Conservation (phyloP, 164 flowering plant genomes). For the Liriodendron chinense region DNA sequence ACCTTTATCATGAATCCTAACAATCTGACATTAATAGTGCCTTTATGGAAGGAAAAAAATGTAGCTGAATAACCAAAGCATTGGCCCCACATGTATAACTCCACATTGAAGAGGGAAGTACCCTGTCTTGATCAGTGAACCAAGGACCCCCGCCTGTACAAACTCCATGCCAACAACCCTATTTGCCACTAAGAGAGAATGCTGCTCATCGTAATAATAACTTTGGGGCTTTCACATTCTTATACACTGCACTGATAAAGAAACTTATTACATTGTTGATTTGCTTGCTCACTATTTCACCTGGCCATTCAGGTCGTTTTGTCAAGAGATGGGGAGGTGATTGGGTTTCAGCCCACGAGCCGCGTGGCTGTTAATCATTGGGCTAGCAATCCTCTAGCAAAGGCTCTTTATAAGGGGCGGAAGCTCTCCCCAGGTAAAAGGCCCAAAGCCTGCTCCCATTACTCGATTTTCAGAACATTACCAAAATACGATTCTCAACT, state of each 20-base stretch:
- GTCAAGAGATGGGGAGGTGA: constrained; percentile 55
- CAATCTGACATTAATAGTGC: too few species aligned
- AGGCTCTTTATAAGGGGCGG: constrained; percentile 61
- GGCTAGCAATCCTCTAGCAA: constrained; percentile 75
- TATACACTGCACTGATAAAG: not conserved
- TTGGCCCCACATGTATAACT: too few species aligned
- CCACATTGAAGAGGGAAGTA: too few species aligned
- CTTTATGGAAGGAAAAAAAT: too few species aligned
- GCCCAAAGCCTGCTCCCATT: not conserved
- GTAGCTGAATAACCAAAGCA: too few species aligned
- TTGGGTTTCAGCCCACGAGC: constrained; percentile 83
- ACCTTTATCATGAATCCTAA: too few species aligned
- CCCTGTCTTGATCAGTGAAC: too few species aligned
- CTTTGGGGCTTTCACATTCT: not conserved
- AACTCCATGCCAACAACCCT: not conserved
- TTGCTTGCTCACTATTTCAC: not conserved
- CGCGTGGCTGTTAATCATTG: constrained; percentile 73
- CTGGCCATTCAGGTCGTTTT: constrained; percentile 52
- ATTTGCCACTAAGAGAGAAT: not conserved
- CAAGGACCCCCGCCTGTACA: not conserved
- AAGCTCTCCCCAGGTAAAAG: constrained; percentile 69
- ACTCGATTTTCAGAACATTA: not conserved
- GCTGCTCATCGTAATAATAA: not conserved
- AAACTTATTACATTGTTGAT: not conserved
- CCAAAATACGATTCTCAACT: not conserved